A percentile compares a stretch with the other conserved stretches of the same genome.
phyloP scores from a whole-genome alignment of 1,284 basidiomycete genomes.

The Vanrija sp. region DNA sequence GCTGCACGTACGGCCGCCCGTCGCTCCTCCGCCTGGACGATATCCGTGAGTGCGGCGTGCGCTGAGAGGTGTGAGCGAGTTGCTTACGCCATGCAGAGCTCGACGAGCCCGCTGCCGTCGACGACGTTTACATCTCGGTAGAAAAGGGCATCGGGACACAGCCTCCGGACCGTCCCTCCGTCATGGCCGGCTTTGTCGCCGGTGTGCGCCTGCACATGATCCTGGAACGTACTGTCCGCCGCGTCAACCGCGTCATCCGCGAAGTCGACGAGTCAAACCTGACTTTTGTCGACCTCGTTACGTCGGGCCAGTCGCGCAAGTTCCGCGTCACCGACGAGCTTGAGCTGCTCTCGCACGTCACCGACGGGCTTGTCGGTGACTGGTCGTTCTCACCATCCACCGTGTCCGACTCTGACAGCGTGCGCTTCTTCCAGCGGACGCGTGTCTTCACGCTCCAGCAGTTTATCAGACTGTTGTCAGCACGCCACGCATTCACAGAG shows the following conservation, averaged over 20 bases:
- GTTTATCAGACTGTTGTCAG: conserved; percentile 29
- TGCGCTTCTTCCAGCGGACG: conserved; percentile 36
- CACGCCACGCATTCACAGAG: conserved; percentile 28
- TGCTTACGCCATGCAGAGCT: conserved; percentile 5
- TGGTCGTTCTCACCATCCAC: conserved; percentile 32
- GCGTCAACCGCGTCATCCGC: conserved; percentile 23
- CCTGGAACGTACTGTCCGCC: conserved; percentile 26
- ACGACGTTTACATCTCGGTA: conserved; percentile 31
- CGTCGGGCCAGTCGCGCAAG: conserved; percentile 7
- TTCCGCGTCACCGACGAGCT: conserved; percentile 24
- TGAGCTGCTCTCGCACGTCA: conserved; percentile 24
- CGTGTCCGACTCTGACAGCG: conserved; percentile 29
- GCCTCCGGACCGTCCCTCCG: conserved; percentile 27
- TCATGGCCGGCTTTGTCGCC: conserved; percentile 34
- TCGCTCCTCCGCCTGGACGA: conserved; percentile 28
- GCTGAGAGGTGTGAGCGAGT: neutral
- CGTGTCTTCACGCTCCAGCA: conserved; percentile 31
- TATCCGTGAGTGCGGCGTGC: conserved; percentile 15
- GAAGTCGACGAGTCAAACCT: conserved; percentile 7
- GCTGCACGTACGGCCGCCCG: conserved; percentile 32
- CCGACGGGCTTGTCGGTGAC: conserved; percentile 29
- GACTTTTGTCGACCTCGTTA: conserved; percentile 21
- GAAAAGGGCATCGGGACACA: conserved; percentile 28
- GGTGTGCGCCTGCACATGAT: conserved; percentile 34
- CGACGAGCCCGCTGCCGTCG: conserved; percentile 31